Evolutionary conservation across 169 alveolate genomes (phyloP).

Genomic region (Plasmodium yoelii): DNA sequence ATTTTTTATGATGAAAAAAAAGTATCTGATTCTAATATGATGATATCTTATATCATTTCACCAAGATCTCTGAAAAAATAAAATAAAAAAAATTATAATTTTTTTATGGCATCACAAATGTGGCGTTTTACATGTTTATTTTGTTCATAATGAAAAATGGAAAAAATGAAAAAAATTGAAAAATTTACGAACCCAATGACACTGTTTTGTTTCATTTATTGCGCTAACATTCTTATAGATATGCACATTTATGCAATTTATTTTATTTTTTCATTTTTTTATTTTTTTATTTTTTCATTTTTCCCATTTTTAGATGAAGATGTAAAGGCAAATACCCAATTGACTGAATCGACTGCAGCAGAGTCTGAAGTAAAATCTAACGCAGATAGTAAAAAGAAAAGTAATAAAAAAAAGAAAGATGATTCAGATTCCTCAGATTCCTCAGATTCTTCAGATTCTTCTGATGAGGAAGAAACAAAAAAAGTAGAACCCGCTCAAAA

Average conservation of each 20-base stretch:
- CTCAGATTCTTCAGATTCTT: conserved; percentile 36
- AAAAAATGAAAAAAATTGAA: no score
- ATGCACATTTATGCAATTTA: no score
- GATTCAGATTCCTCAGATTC: conserved; percentile 6
- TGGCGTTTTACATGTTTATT: no score
- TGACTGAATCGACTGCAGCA: conserved; percentile 69
- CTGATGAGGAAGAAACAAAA: background rate
- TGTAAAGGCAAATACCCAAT: conserved; percentile 13
- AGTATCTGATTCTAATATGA: conserved; percentile 6
- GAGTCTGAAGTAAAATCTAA: conserved; percentile 48
- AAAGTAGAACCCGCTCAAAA: background rate
- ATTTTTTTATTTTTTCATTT: background rate
- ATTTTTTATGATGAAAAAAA: conserved; percentile 44
- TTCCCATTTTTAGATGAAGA: background rate
- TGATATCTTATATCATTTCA: conserved; percentile 52
- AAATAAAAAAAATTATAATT: background rate
- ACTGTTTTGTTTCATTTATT: background rate
- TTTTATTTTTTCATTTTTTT: no score
- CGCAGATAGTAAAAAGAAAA: conserved; percentile 18
- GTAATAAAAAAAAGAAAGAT: conserved; percentile 28
- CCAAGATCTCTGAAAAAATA: conserved; percentile 73
- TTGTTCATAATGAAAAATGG: no score
- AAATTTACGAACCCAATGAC: no score
- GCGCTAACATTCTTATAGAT: background rate
- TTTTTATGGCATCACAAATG: background rate